Evolutionary conservation across 1,139 yeast species (phyloP).

Genomic region (Blastobotrys apis): DNA sequence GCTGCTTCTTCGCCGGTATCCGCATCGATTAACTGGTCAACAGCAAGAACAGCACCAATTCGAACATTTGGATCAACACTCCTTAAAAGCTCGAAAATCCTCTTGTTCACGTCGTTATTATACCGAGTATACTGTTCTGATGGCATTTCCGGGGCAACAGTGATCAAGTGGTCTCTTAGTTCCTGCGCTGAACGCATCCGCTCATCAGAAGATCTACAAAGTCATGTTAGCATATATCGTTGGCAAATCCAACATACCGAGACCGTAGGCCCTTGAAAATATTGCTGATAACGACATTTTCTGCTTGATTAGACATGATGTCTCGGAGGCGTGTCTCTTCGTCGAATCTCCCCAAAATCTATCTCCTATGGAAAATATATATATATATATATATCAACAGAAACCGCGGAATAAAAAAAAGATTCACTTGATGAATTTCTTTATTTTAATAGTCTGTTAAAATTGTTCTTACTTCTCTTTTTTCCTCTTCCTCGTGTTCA

Average conservation of each 20-base stretch:
- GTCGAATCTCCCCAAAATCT: too few relatives aligned
- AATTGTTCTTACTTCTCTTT: too few relatives aligned
- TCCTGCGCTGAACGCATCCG: constrained; percentile 50
- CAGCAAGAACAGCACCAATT: constrained; percentile 87
- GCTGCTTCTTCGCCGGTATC: constrained; percentile 75
- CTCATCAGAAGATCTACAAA: constrained; percentile 34
- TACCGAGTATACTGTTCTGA: constrained; percentile 76
- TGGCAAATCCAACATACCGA: constrained; percentile 6
- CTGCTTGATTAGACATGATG: constrained; percentile 12
- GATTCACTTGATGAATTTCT: too few relatives aligned
- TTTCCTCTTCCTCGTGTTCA: too few relatives aligned
- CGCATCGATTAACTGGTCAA: constrained; percentile 78
- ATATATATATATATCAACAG: too few relatives aligned
- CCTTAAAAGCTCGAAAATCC: constrained; percentile 79
- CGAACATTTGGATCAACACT: constrained; percentile 68
- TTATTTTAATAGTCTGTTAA: too few relatives aligned
- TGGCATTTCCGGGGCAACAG: constrained; percentile 69
- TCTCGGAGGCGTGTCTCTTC: too few relatives aligned
- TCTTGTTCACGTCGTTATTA: constrained; percentile 81
- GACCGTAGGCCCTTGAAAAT: constrained; percentile 16
- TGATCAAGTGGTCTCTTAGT: constrained; percentile 59
- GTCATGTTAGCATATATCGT: background rate
- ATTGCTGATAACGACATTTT: constrained; percentile 13
- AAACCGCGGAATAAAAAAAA: too few relatives aligned
- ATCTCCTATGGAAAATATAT: too few relatives aligned